Base-by-base conservation (phyloP, 768 basidiomycete species). In the Leucocoprinus leucothites region DNA sequence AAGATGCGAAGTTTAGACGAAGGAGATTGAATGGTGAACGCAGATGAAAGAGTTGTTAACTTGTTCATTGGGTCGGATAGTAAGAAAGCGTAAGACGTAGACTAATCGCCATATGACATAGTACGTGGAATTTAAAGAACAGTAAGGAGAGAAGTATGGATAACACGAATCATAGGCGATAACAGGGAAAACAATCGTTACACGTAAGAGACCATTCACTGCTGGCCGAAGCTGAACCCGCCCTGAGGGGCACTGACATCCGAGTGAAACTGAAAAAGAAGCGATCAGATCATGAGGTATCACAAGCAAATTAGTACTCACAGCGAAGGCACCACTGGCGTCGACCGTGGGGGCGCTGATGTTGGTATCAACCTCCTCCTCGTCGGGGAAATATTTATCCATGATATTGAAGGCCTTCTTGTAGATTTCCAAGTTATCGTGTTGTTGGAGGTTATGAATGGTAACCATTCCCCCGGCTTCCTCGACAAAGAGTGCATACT, bases 381-480 rank as follows among this genome's bases (percentile, higher is more conserved):
- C 96, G 60, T 95, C 94, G 31, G 94, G 93, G 89, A 96, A 97
- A 77, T 96, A 97, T 67, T 95, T 95, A 76, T 93, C 89, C 89
- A 92, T 92, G 65, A 93, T 97, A 71, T 93, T 93, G 81, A 94
- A 99, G 40, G 95, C 96, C 77, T 99, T 98, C 84, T 98, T 98
- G 77, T 99, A 99, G 64, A 99, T 98, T 64, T 98, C 96, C 73
- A 98, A 73, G 74, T 99, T 99, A 76, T 99, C 96, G 72, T 98
- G 97, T 72, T 96, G 94, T 74, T 99, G 97, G 52, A 98, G 84
- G 72, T 98, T 95, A 79, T 99, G 96, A 69, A 99, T 98, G 18
- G 94, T 91, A 62, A 94, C 84, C 97, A 99, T 98, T 51, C 97
- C 97, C 56, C 97, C 95, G 9, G 95, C 95, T 74, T 99, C 97